phyloP scores from a whole-genome alignment of 768 basidiomycete species.

The Mycena vitilis region DNA sequence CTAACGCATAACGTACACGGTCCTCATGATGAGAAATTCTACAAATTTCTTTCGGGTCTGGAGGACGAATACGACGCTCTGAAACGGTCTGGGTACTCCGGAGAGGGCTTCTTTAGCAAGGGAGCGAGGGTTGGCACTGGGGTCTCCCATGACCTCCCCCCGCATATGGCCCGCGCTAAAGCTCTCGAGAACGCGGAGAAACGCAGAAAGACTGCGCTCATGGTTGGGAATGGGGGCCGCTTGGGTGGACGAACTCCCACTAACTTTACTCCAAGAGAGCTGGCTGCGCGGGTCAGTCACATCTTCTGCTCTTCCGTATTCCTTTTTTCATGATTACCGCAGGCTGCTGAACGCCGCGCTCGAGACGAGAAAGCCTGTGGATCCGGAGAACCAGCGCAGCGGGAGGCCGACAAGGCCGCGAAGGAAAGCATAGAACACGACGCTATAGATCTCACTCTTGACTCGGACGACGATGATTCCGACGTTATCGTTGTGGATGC shows the following conservation, averaged over 20 bases:
- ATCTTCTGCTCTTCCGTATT: neutral
- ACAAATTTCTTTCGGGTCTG: slow-evolving; percentile 75
- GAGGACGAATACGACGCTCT: slow-evolving; percentile 90
- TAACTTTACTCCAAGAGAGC: slow-evolving; percentile 71
- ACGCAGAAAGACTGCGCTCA: slow-evolving; percentile 57
- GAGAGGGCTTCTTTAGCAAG: slow-evolving; percentile 90
- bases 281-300: slow-evolving; percentile 73
- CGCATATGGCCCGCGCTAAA: slow-evolving; percentile 70
- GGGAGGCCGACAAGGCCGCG: slow-evolving; percentile 77
- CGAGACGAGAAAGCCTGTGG: slow-evolving; percentile 83
- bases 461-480: slow-evolving; percentile 49
- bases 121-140: slow-evolving; percentile 78
- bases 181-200: slow-evolving; percentile 88
- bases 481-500: slow-evolving; percentile 48
- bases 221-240: slow-evolving; percentile 66
- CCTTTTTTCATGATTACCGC: slow-evolving; percentile 21
- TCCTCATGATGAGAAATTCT: slow-evolving; percentile 89
- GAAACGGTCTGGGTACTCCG: slow-evolving; percentile 83
- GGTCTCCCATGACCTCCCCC: slow-evolving; percentile 75
- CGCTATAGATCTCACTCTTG: slow-evolving; percentile 68
- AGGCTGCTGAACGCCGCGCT: slow-evolving; percentile 90
- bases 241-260: slow-evolving; percentile 59
- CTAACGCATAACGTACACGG: slow-evolving; percentile 91
- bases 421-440: slow-evolving; percentile 70
- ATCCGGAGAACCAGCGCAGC: slow-evolving; percentile 64